Evolutionary conservation across 768 basidiomycete species (phyloP).

Genomic region (Clitopilus passeckerianus): DNA sequence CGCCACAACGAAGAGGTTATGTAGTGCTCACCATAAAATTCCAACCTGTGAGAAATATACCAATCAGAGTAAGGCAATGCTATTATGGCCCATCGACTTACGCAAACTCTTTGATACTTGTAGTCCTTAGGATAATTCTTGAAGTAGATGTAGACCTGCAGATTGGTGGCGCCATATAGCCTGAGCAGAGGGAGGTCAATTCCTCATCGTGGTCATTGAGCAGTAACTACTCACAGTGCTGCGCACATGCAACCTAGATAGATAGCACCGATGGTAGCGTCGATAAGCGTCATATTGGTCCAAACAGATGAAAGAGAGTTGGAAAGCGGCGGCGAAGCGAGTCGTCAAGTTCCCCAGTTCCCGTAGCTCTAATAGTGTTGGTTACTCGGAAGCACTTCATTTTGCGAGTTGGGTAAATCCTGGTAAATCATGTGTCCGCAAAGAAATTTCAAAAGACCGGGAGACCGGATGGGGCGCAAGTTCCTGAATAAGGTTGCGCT

Average conservation of each 20-base stretch:
- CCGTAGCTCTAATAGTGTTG: background rate
- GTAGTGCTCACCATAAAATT: conserved; percentile 13
- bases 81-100: background rate
- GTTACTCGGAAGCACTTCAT: background rate
- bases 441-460: background rate
- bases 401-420: background rate
- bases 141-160: conserved; percentile 19
- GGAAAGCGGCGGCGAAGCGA: background rate
- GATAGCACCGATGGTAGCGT: conserved; percentile 21
- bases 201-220: background rate
- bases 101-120: conserved; percentile 14
- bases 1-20: background rate
- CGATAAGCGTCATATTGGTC: conserved; percentile 8
- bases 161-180: conserved; percentile 15
- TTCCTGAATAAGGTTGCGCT: background rate
- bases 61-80: no score
- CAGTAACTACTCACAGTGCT: conserved; percentile 17
- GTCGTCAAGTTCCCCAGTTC: background rate
- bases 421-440: background rate
- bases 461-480: background rate
- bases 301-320: background rate
- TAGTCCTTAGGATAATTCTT: conserved; percentile 17
- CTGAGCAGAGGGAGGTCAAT: conserved; percentile 2
- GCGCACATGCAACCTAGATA: conserved; percentile 21
- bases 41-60: conserved; percentile 9